Conservation (phyloP, 345 rosid species). For the Gossypium longicalyx region DNA sequence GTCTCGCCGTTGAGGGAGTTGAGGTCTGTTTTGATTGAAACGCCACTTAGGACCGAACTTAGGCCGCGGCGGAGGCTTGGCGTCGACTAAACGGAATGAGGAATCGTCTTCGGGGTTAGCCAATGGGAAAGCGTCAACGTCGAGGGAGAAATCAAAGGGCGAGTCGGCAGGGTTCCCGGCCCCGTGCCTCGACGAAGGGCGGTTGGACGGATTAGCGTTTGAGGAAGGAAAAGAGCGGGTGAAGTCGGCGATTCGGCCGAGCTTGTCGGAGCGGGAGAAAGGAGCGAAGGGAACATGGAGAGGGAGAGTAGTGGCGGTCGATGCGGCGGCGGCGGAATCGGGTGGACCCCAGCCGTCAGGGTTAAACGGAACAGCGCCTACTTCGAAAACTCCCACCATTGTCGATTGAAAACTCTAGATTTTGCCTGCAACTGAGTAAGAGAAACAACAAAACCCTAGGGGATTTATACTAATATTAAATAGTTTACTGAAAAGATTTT, state of each 20-base stretch:
- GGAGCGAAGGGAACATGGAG: slow-evolving; percentile 65
- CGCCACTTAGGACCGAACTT: slow-evolving; percentile 90
- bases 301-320: slow-evolving; percentile 44
- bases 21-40: slow-evolving; percentile 60
- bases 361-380: slow-evolving; percentile 74
- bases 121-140: slow-evolving; percentile 56
- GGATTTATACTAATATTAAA: background rate
- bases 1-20: slow-evolving; percentile 78
- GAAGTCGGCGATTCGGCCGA: slow-evolving; percentile 96
- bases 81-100: slow-evolving; percentile 86
- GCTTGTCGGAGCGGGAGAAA: slow-evolving; percentile 84
- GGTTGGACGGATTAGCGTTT: background rate
- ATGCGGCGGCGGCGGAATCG: slow-evolving; percentile 36
- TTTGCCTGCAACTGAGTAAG: background rate
- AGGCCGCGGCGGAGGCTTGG: slow-evolving; percentile 86
- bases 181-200: background rate
- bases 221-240: slow-evolving; percentile 42
- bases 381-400: slow-evolving; percentile 47
- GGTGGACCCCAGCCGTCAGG: slow-evolving; percentile 96
- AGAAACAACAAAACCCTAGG: background rate
- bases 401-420: background rate
- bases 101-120: slow-evolving; percentile 63
- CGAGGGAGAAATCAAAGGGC: slow-evolving; percentile 66
- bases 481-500: background rate
- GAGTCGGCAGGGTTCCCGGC: slow-evolving; percentile 34